Percentiles rank a stretch among this genome's conserved stretches.
Evolutionary conservation across 345 rosid species (phyloP).

Genomic region (Lumnitzera racemosa): DNA sequence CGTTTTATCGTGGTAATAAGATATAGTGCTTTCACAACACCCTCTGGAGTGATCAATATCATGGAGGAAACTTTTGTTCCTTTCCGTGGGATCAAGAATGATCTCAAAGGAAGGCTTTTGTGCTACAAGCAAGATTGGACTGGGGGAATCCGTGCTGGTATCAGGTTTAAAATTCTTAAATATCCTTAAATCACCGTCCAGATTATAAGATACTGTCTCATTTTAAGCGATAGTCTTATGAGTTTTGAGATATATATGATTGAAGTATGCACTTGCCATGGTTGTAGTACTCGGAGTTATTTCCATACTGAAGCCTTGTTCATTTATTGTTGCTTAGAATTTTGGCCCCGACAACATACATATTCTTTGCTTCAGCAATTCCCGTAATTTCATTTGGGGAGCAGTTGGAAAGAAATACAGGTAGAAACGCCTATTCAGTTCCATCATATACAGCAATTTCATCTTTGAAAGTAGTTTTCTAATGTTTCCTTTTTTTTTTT

Average conservation of each 20-base stretch:
- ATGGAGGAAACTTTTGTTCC: slow-evolving; percentile 88
- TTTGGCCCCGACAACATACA: slow-evolving; percentile 69
- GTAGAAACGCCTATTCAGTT: slow-evolving; percentile 12
- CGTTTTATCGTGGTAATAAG: no score
- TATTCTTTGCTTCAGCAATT: slow-evolving; percentile 59
- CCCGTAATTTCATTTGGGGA: slow-evolving; percentile 65
- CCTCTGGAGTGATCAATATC: slow-evolving; percentile 15
- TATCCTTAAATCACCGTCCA: background rate
- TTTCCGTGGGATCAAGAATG: slow-evolving; percentile 66
- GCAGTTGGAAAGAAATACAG: slow-evolving; percentile 47
- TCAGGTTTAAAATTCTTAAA: slow-evolving; percentile 35
- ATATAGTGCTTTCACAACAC: background rate
- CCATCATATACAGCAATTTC: no score
- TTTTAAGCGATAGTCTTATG: no score
- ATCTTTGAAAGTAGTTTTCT: background rate
- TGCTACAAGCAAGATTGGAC: slow-evolving; percentile 82
- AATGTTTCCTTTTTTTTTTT: slow-evolving; percentile 1
- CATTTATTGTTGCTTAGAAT: slow-evolving; percentile 32
- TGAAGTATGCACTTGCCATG: no score
- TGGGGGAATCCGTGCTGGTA: slow-evolving; percentile 58
- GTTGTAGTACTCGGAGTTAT: no score
- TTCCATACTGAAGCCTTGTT: slow-evolving; percentile 7
- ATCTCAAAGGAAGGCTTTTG: slow-evolving; percentile 52
- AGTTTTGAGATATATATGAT: no score
- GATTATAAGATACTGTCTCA: no score